Percentiles rank a stretch among this genome's conserved stretches.
These are phyloP conservation scores for Rhizodiscina lignyota DNA, from an alignment of 495 filamentous ascomycete species.

Conservation along the genomic window DNA sequence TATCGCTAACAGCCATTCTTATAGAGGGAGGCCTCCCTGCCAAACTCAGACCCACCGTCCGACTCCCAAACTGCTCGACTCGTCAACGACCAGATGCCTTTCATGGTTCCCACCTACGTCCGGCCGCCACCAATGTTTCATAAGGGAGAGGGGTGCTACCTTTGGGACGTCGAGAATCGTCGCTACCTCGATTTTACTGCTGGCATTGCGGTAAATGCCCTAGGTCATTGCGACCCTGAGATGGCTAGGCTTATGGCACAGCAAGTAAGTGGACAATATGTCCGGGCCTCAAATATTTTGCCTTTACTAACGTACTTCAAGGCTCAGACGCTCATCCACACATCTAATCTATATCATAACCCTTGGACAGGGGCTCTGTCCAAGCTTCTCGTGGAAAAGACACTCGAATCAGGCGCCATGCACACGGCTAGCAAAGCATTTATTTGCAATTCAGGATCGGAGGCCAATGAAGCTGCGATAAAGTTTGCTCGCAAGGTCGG, in stretches of 20 bases:
- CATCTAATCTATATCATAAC: slow-evolving; percentile 93
- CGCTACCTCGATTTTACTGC: slow-evolving; percentile 88
- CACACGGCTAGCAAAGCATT: slow-evolving; percentile 67
- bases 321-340: slow-evolving; percentile 67
- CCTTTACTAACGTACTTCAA: slow-evolving; percentile 10
- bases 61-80: slow-evolving; percentile 66
- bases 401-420: slow-evolving; percentile 60
- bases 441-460: slow-evolving; percentile 84
- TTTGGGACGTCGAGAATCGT: slow-evolving; percentile 81
- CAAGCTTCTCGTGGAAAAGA: slow-evolving; percentile 66
- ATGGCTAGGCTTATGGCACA: slow-evolving; percentile 51
- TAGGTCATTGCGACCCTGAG: slow-evolving; percentile 73
- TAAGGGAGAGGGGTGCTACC: slow-evolving; percentile 66
- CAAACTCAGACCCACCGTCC: slow-evolving; percentile 59
- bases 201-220: slow-evolving; percentile 85
- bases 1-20: no score
- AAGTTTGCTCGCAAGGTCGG: slow-evolving; percentile 92
- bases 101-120: slow-evolving; percentile 90
- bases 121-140: slow-evolving; percentile 82
- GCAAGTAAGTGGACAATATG: slow-evolving; percentile 36
- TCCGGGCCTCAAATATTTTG: not conserved
- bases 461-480: slow-evolving; percentile 95
- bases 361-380: slow-evolving; percentile 81
- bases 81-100: slow-evolving; percentile 54
- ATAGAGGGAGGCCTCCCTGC: slow-evolving; percentile 18